Conservation (phyloP, 2,329 filamentous ascomycete species). For the Verticillium longisporum region DNA sequence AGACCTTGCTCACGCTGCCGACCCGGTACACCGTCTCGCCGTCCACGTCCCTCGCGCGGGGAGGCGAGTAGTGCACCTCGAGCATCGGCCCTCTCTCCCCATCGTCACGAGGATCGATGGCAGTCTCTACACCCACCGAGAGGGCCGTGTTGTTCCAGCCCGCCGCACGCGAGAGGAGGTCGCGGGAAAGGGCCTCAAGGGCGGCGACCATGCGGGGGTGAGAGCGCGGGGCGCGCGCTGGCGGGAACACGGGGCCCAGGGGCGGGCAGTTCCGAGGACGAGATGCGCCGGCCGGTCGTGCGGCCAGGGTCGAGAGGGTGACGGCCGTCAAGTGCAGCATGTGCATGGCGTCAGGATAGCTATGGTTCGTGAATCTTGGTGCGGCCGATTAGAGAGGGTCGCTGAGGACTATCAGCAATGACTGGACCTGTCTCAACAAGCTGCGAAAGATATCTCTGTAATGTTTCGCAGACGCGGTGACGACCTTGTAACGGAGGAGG, state of each 20-base stretch:
- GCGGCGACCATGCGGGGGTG: constrained; percentile 8
- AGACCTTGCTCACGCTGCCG: constrained; percentile 34
- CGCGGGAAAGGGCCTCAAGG: constrained; percentile 1
- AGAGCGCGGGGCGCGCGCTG: constrained; percentile 2
- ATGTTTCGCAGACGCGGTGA: too few relatives aligned
- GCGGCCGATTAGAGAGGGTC: too few relatives aligned
- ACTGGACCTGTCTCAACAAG: too few relatives aligned
- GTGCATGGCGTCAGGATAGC: too few relatives aligned
- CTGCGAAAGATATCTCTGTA: too few relatives aligned
- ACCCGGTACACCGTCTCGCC: constrained; percentile 29
- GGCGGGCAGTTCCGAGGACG: constrained; percentile 7
- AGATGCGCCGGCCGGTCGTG: not conserved
- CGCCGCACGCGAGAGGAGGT: constrained; percentile 5
- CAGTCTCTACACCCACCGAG: constrained; percentile 17
- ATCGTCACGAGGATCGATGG: constrained; percentile 11
- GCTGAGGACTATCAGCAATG: too few relatives aligned
- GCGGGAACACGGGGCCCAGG: constrained; percentile 8
- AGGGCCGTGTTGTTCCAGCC: constrained; percentile 16
- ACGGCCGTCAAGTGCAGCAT: not conserved
- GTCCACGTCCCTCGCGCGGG: constrained; percentile 18
- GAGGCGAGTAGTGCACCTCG: constrained; percentile 17
- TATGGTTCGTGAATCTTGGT: too few relatives aligned
- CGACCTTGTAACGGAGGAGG: too few relatives aligned
- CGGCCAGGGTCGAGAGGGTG: not conserved
- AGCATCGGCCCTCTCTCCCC: constrained; percentile 9